Percentiles rank a stretch among this genome's conserved stretches.
phyloP scores from a whole-genome alignment of 345 rosid species.

The Eucalyptus pumila region DNA sequence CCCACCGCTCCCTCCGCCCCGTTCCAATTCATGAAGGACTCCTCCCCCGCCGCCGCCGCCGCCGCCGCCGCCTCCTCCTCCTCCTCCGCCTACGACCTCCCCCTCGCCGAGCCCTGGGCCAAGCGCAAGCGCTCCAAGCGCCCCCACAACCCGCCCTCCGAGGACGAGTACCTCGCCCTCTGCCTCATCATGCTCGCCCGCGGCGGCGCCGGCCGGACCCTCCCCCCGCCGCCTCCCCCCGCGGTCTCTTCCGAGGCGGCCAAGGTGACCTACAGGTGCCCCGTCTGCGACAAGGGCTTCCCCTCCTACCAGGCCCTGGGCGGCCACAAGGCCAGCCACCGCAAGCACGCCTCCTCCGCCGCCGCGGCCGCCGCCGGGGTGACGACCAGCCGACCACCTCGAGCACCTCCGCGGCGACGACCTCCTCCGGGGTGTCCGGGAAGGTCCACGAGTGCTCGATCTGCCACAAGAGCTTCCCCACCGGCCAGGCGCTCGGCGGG shows the following conservation, averaged over 20 bases:
- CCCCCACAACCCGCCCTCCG: constrained; percentile 37
- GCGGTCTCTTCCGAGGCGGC: too few species aligned
- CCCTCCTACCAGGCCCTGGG: too few species aligned
- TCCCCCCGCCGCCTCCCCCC: too few species aligned
- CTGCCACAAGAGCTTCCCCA: constrained; percentile 53
- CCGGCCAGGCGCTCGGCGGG: constrained; percentile 73
- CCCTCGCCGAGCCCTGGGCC: constrained; percentile 49
- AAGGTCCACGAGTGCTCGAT: constrained; percentile 57
- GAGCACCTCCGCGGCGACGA: not conserved
- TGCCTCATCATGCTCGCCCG: constrained; percentile 95
- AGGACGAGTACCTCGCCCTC: constrained; percentile 89
- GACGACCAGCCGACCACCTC: not conserved
- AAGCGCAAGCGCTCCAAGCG: constrained; percentile 88
- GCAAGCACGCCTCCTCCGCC: too few species aligned
- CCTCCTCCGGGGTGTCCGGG: constrained; percentile 1
- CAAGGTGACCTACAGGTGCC: too few species aligned
- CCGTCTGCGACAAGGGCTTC: too few species aligned
- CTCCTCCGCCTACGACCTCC: not conserved
- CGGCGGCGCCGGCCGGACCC: constrained; percentile 17
- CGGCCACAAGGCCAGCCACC: too few species aligned
- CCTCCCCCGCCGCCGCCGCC: not conserved
- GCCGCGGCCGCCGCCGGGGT: not conserved
- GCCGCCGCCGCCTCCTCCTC: constrained; percentile 18
- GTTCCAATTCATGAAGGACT: constrained; percentile 20
- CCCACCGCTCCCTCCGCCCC: constrained; percentile 21